Percentiles rank a stretch among this genome's conserved stretches.
Evolutionary conservation across 139 green algal species (phyloP).

Genomic region (Raphidocelis subcapitata): DNA sequence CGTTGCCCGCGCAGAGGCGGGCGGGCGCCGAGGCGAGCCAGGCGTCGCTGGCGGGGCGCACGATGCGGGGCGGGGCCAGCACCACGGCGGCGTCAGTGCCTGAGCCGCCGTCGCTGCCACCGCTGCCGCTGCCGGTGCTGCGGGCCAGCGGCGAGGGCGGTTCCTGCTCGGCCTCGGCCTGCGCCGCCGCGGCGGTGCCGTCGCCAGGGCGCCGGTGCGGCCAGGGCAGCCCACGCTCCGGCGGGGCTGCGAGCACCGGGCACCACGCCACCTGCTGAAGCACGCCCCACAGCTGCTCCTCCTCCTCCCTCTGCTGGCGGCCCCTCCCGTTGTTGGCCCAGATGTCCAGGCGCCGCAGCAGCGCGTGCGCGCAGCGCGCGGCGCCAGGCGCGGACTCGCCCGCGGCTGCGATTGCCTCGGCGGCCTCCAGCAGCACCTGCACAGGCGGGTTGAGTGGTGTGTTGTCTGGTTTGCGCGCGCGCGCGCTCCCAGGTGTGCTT

Average conservation of each 20-base stretch:
- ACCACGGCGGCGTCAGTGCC: background rate
- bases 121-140: background rate
- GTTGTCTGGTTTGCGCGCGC: no score
- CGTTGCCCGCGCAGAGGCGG: background rate
- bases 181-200: no score
- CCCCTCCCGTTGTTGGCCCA: constrained; percentile 6
- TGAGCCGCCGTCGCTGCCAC: background rate
- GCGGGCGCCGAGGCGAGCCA: constrained; percentile 14
- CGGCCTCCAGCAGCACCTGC: constrained; percentile 47
- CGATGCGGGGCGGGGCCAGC: constrained; percentile 6
- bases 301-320: background rate
- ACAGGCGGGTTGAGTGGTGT: no score
- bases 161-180: background rate
- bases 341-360: constrained; percentile 49
- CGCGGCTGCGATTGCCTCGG: constrained; percentile 30
- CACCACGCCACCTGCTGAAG: constrained; percentile 59
- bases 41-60: constrained; percentile 1
- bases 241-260: constrained; percentile 45
- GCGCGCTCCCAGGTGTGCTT: no score
- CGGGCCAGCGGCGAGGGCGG: background rate
- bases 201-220: background rate
- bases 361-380: constrained; percentile 12
- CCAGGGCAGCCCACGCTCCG: constrained; percentile 31
- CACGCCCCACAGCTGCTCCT: constrained; percentile 35
- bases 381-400: background rate